Evolutionary conservation across 306 rosid species (phyloP), one percentile per base, ranked within the genome.

Genomic region (Fragaria vesca): DNA sequence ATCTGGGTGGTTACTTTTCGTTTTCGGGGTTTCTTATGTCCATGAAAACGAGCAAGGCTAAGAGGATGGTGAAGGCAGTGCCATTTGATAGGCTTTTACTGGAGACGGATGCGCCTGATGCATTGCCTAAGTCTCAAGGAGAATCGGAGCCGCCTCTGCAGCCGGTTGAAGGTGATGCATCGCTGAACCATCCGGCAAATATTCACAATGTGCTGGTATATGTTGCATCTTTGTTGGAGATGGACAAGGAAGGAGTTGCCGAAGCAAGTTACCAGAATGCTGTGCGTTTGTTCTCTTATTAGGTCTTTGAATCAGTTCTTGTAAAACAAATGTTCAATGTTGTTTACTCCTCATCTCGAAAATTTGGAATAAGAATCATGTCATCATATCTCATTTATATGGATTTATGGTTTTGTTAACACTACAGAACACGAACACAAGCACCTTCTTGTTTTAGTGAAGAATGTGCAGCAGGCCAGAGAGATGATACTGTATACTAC

Each of bases 41-140:
- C 42, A 82, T 91, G 69, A 83, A 89, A 76, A 83, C 76, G 17
- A 82, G 65, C 65, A 95, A 95, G 82, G 97, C 98, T n/a, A 92
- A 95, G 89, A 91, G 80, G 83, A 92, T 88, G 95, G 85, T 92
- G 66, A 88, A 86, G 88, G 84, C 38, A 86, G 97, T 95, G 72
- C 83, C 98, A 32, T 78, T 85, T 51, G 92, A 91, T 71, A 86
- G 96, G 84, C 86, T 95, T 81, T 81, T 95, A 83, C 75, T 95
- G 88, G 97, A 95, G 93, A 89, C 97, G 0, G 98, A 95, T 85
- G 98, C 97, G n/a, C 97, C 98, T 16, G 96, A 95, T 82, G 98
- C 93, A 12, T 88, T 89, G 20, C 97, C 94, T 18, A 85, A 65
- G 77, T 83, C 87, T 40, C 82, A 32, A 34, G 45, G 7, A 36